phyloP scores from a whole-genome alignment of 179 eudicot genomes.

The Patellifolia procumbens region DNA sequence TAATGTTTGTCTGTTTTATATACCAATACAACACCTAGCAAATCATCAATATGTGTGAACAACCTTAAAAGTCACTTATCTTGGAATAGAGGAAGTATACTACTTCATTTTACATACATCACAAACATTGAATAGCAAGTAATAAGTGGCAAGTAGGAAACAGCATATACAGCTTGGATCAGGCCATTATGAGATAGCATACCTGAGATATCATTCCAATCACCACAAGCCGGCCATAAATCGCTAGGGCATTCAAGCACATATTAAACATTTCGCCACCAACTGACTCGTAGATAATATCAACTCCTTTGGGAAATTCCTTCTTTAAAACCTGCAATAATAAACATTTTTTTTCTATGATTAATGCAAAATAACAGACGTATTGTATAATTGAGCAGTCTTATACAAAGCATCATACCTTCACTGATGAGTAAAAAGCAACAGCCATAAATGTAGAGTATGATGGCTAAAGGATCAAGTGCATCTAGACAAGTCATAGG shows the following conservation, averaged over 20 bases:
- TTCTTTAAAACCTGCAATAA: constrained; percentile 72
- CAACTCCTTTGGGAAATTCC: constrained; percentile 87
- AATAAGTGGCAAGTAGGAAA: constrained; percentile 4
- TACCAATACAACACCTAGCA: not conserved
- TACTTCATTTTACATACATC: not conserved
- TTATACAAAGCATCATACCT: not conserved
- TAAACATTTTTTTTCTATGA: not conserved
- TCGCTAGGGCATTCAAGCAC: constrained; percentile 85
- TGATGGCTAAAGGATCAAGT: not conserved
- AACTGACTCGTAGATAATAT: constrained; percentile 90
- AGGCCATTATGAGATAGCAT: constrained; percentile 15
- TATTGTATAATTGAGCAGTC: not conserved
- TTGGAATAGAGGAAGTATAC: not conserved
- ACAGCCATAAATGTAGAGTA: not conserved
- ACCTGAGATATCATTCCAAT: constrained; percentile 99
- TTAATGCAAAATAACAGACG: not conserved
- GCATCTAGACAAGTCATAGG: not conserved
- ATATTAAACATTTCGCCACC: constrained; percentile 93
- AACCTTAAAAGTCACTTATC: not conserved
- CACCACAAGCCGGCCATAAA: constrained; percentile 80
- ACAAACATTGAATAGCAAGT: not conserved
- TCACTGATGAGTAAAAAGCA: not conserved
- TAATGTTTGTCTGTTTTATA: not conserved
- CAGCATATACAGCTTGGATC: not conserved
- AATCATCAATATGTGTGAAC: not conserved